Evolutionary conservation across 257 asterid genomes (phyloP), one percentile per base, ranked within the genome.

Genomic region (Anisodus tanguticus): DNA sequence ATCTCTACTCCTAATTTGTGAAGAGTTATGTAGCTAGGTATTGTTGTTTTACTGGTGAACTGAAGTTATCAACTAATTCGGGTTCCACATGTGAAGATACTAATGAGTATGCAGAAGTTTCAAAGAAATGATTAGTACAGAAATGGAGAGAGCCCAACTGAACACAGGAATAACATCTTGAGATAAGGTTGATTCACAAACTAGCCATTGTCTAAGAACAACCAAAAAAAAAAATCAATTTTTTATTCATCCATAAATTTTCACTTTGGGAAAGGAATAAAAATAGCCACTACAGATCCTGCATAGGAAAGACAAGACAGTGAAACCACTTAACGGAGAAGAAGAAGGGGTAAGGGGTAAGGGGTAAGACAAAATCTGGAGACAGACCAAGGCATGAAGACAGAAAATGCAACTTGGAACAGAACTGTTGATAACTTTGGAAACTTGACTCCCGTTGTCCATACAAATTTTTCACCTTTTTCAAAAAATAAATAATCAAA

Each of bases 371-470:
- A 68, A 68, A 12, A 37, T 37, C 53, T 41, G 35, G 35, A 69
- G 15, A 69, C 31, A 39, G 41, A 17, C 31, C 54, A 41, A 41
- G 5, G 31, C 31, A 39, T 41, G 78, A 4, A 8, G 54, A 69
- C 78, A 69, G 78, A 69, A 41, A 69, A 39, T 16, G 79, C 60
- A 74, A 74, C n/a, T 47, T 16, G 35, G 35, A 47, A 16, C n/a
- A 19, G 41, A 72, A 72, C 41, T 17, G 3, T 47, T n/a, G 11
- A 72, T 47, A 8, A 74, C 80, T 74, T 74, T 3, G 12, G 60
- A 74, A 74, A 19, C 60, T 19, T 31, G 1, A 31, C 35, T 31
- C 35, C 35, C 35, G 2, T 31, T 31, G 35, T 31, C 35, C 35
- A 31, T 31, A 31, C 35, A 31, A 31, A 31, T 31, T 31, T 31